A percentile compares a stretch with the other conserved stretches of the same genome.
Evolutionary conservation across 2,329 filamentous ascomycete genomes (phyloP).

Genomic region (Aspergillus arachidicola): DNA sequence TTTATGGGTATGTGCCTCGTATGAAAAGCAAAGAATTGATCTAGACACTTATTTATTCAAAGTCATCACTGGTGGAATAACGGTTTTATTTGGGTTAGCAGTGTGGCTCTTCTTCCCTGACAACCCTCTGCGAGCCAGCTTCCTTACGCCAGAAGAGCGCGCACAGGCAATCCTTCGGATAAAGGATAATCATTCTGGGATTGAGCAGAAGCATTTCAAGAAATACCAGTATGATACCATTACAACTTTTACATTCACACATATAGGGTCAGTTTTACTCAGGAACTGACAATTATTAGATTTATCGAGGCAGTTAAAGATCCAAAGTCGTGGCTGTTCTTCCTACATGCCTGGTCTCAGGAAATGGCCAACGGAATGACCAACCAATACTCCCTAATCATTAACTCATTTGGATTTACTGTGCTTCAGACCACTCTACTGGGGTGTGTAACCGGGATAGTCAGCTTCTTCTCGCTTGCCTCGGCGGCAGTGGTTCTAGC

Average conservation of each 20-base stretch:
- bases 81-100: conserved; percentile 26
- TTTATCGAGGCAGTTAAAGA: conserved; percentile 37
- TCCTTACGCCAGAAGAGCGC: conserved; percentile 35
- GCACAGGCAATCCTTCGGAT: conserved; percentile 38
- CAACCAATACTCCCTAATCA: conserved; percentile 48
- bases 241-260: background rate
- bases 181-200: conserved; percentile 40
- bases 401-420: conserved; percentile 50
- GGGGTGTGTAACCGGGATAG: conserved; percentile 28
- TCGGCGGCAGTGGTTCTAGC: conserved; percentile 32
- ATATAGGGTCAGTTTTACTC: background rate
- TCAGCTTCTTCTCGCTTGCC: conserved; percentile 31
- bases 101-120: conserved; percentile 39
- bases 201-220: conserved; percentile 41
- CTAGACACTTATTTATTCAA: background rate
- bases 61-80: conserved; percentile 10
- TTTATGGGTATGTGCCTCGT: conserved; percentile 36
- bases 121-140: conserved; percentile 34
- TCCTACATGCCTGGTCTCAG: conserved; percentile 38
- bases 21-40: too few species aligned
- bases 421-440: conserved; percentile 26
- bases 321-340: conserved; percentile 40
- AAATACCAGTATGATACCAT: conserved; percentile 21
- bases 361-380: conserved; percentile 42
- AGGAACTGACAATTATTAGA: conserved; percentile 3